Evolutionary conservation across 768 basidiomycete species (phyloP), one percentile per base, ranked within the genome.

Genomic region (Rhodosporidiobolus sp.): DNA sequence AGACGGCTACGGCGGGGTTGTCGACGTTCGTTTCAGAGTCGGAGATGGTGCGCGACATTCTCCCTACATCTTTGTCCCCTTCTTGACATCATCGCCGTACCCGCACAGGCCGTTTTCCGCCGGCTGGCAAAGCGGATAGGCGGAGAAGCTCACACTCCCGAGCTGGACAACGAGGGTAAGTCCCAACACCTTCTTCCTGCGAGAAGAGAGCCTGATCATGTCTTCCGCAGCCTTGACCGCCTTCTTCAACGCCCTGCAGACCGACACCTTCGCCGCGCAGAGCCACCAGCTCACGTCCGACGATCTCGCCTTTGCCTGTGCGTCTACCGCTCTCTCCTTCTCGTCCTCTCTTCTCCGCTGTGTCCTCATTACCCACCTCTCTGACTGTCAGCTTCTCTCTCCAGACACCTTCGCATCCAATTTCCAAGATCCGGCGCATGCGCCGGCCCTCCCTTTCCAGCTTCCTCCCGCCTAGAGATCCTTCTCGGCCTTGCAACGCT

Each of bases 341-440:
- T 11, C 49, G 1, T 2, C 50, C 32, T 26, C 10, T 8, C 20
- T 19, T 46, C 46, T 24, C 11, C 16, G 26, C 24, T n/a, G n/a
- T n/a, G n/a, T 14, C 35, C 24, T 26, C 3, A n/a, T 8, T 62
- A n/a, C 30, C 46, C 19, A 52, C 26, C 10, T 14, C 52, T 52
- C n/a, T 52, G 7, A 12, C 14, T 30, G 11, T 55, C n/a, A n/a
- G n/a, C 8, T 43, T 28, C 11, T 24, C 26, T 16, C 24, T 59
- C 3, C 62, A 63, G 62, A 63, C 20, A 63, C 62, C 34, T 63
- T 45, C 35, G 45, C 62, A 1, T 63, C 62, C 19, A 52, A n/a
- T 24, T 63, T 63, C 20, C 62, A 55, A 16, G 54, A 55, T 19
- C 11, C 19, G 26, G 28, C 28, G 54, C 54, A 55, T 28, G 38